Percentiles rank a stretch among this genome's conserved stretches.
These are phyloP conservation scores for Pythium coloratum DNA, from an alignment of 352 stramenopile genomes.

Conservation along the genomic window DNA sequence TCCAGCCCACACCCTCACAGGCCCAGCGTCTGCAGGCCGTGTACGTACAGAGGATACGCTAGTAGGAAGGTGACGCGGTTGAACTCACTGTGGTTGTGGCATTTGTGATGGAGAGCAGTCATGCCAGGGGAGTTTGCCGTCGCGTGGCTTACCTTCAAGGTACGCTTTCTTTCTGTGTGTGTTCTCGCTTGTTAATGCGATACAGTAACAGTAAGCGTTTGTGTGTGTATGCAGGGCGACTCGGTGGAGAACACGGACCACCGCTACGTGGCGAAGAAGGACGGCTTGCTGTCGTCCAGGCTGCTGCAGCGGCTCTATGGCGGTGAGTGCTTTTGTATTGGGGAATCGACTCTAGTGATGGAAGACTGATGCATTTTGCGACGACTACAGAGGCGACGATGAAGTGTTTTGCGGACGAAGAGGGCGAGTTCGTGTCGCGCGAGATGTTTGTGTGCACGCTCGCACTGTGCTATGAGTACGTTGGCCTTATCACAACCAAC, in stretches of 20 bases:
- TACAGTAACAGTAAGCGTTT: background rate
- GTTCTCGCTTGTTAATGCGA: background rate
- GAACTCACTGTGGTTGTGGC: background rate
- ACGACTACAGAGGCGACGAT: conserved; percentile 53
- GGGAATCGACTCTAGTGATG: background rate
- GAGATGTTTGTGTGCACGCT: conserved; percentile 78
- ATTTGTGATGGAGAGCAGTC: conserved; percentile 37
- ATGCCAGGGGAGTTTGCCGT: conserved; percentile 77
- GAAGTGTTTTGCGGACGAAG: conserved; percentile 56
- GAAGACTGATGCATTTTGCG: background rate
- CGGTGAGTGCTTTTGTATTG: conserved; percentile 31
- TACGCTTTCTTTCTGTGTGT: conserved; percentile 22
- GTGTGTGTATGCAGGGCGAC: conserved; percentile 45
- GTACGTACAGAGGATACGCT: conserved; percentile 5
- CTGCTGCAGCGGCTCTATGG: conserved; percentile 74
- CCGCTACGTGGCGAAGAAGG: conserved; percentile 66
- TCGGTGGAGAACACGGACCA: conserved; percentile 65
- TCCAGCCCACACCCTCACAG: background rate
- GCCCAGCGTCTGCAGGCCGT: conserved; percentile 13
- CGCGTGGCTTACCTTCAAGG: conserved; percentile 87
- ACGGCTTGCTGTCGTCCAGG: conserved; percentile 72
- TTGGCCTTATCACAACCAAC: background rate
- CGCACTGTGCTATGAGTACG: conserved; percentile 74
- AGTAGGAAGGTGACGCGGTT: background rate
- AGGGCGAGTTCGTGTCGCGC: conserved; percentile 59